Conservation (phyloP, 192 early-diverging fungal genomes). For the Coemansia reversa region DNA sequence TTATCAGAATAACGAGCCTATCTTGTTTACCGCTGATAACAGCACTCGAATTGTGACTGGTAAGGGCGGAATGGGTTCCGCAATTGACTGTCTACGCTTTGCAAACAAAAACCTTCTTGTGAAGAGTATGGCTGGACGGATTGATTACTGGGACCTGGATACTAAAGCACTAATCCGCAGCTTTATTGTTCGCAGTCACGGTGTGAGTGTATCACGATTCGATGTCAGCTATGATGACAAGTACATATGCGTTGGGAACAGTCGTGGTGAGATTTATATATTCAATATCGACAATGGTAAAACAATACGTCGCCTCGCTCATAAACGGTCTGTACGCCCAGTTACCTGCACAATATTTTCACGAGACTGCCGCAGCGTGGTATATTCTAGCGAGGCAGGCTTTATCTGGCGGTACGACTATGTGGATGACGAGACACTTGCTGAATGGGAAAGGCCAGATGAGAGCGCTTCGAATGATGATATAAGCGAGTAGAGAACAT, state of each 20-base stretch:
- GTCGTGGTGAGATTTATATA: conserved; percentile 67
- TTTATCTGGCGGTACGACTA: conserved; percentile 86
- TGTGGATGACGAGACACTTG: conserved; percentile 69
- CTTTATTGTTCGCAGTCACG: conserved; percentile 49
- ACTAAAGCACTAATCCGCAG: conserved; percentile 48
- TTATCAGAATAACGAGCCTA: conserved; percentile 13
- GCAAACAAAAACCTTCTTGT: conserved; percentile 64
- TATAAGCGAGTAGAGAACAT: conserved; percentile 8
- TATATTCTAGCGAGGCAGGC: conserved; percentile 73
- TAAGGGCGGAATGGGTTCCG: conserved; percentile 26
- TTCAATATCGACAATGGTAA: conserved; percentile 71
- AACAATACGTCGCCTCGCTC: conserved; percentile 61
- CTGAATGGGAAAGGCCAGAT: conserved; percentile 63
- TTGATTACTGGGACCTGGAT: conserved; percentile 73
- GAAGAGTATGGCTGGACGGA: conserved; percentile 72
- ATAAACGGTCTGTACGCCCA: conserved; percentile 75
- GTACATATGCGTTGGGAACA: conserved; percentile 74
- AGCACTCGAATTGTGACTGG: conserved; percentile 19
- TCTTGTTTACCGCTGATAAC: conserved; percentile 21
- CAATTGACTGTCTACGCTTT: conserved; percentile 72
- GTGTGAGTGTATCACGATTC: conserved; percentile 56
- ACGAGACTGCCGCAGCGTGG: conserved; percentile 67
- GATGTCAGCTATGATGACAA: conserved; percentile 70
- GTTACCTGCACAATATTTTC: conserved; percentile 80
- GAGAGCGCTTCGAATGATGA: conserved; percentile 34